phyloP scores from a whole-genome alignment of 2,329 filamentous ascomycete genomes.

The Calonectria naviculata region DNA sequence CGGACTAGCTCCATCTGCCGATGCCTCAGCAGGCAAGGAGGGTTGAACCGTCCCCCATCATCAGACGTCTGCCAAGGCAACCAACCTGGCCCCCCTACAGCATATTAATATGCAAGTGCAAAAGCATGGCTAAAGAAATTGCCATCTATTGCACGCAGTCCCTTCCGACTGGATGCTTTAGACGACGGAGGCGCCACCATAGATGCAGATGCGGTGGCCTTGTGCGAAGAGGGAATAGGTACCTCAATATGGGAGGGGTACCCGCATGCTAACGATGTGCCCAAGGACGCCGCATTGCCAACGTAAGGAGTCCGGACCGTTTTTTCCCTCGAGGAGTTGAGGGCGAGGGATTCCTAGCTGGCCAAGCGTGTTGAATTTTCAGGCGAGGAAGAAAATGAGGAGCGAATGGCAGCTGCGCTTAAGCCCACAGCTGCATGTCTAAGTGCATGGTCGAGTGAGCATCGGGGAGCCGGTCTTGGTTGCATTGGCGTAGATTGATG shows the following conservation, averaged over 20 bases:
- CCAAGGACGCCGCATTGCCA: background rate
- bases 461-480: background rate
- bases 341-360: background rate
- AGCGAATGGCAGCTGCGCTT: constrained; percentile 1
- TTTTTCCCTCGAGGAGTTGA: too few species aligned
- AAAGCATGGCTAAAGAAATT: constrained; percentile 17
- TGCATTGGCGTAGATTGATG: background rate
- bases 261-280: background rate
- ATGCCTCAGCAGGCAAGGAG: background rate
- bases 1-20: background rate
- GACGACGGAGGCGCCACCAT: background rate
- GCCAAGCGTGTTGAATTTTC: constrained; percentile 2
- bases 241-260: background rate
- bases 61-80: background rate
- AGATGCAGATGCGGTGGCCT: constrained; percentile 13
- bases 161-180: constrained; percentile 3
- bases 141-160: background rate
- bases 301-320: background rate
- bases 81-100: background rate
- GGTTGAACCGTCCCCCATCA: background rate
- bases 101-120: background rate
- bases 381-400: background rate
- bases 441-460: background rate
- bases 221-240: background rate
- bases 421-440: background rate